Percentiles rank a stretch among this genome's conserved stretches.
phyloP scores from a whole-genome alignment of 768 basidiomycete species.

The Serendipita sp. region DNA sequence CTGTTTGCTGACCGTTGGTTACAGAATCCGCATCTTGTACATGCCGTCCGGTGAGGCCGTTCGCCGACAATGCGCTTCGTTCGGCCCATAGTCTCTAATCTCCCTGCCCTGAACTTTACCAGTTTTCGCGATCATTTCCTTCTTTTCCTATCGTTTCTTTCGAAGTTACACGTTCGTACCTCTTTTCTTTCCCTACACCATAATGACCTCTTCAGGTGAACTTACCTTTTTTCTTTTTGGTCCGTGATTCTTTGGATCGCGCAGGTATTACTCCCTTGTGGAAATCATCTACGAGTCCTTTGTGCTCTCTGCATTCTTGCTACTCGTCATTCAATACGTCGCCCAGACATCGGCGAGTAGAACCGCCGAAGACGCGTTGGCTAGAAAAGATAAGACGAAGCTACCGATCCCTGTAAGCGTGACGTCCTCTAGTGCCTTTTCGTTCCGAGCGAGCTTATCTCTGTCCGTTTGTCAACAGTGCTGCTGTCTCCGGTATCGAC shows the following conservation, averaged over 20 bases:
- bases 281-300: conserved; percentile 37
- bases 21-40: conserved; percentile 50
- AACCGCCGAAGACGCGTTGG: conserved; percentile 49
- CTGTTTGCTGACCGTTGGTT: conserved; percentile 16
- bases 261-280: conserved; percentile 16
- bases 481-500: conserved; percentile 67
- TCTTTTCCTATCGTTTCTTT: conserved; percentile 76
- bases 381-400: conserved; percentile 60
- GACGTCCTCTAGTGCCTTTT: conserved; percentile 12
- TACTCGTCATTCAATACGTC: conserved; percentile 75
- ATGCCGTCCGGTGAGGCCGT: conserved; percentile 42
- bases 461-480: conserved; percentile 29
- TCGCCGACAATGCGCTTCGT: background rate
- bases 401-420: conserved; percentile 51
- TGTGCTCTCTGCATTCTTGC: conserved; percentile 71
- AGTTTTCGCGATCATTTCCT: conserved; percentile 66
- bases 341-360: conserved; percentile 50
- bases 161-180: conserved; percentile 54
- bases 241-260: conserved; percentile 6
- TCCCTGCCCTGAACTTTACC: background rate
- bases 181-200: conserved; percentile 11
- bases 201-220: conserved; percentile 23
- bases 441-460: background rate
- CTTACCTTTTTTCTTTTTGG: conserved; percentile 15
- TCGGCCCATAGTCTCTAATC: background rate